These are phyloP conservation scores for Geotrichum siamense DNA, from an alignment of 1,139 yeast species.

Conservation along the genomic window DNA sequence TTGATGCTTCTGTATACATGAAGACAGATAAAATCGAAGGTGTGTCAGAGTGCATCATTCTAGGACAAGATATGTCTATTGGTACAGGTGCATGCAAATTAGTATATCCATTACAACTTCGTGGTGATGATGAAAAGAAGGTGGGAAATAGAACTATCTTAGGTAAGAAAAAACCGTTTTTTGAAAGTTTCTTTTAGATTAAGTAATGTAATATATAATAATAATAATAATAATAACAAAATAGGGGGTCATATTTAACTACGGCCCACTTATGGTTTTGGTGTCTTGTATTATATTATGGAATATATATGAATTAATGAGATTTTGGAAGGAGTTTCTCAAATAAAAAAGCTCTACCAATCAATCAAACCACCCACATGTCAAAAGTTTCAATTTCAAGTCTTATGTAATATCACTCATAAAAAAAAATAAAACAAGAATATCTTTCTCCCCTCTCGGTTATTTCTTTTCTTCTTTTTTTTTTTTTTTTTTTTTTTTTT, in stretches of 20 bases:
- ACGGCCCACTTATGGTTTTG: too few relatives aligned
- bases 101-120: slow-evolving; percentile 31
- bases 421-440: not conserved
- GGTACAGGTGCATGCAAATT: slow-evolving; percentile 97
- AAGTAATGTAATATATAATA: too few relatives aligned
- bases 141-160: slow-evolving; percentile 16
- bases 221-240: too few relatives aligned
- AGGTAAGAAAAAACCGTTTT: slow-evolving; percentile 17
- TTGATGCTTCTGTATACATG: slow-evolving; percentile 97
- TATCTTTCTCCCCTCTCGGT: not conserved
- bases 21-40: slow-evolving; percentile 94
- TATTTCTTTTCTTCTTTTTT: too few relatives aligned
- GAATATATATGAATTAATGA: too few relatives aligned
- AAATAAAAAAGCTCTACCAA: too few relatives aligned
- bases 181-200: slow-evolving; percentile 14
- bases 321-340: too few relatives aligned
- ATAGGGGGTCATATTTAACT: too few relatives aligned
- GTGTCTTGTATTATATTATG: too few relatives aligned
- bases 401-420: not conserved
- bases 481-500: too few relatives aligned
- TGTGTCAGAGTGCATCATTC: slow-evolving; percentile 93
- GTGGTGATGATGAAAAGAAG: slow-evolving; percentile 16
- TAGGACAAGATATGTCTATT: slow-evolving; percentile 95
- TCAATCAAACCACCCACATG: too few relatives aligned
- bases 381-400: not conserved